Evolutionary conservation across 305 asterid genomes (phyloP), one percentile per base, ranked within the genome.

Genomic region (Salvia sclarea): DNA sequence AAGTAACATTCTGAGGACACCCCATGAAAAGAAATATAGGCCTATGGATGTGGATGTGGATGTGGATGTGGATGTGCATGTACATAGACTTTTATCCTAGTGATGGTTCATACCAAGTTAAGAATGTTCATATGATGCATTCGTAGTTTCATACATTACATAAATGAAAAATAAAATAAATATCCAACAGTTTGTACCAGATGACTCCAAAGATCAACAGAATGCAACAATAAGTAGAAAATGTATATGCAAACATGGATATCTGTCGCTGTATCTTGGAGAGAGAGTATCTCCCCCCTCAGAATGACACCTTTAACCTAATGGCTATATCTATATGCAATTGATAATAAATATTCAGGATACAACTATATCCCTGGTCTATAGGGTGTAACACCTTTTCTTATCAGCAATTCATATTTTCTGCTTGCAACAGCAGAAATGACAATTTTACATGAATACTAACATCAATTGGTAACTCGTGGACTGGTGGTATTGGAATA

Each of bases 241-340:
- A 48, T 48, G 55, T 45, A 8, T 16, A 48, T 25, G 58, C 16
- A n/a, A 8, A 21, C 40, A 22, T 41, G 38, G 18, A 16, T 61
- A 21, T 20, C 24, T 17, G 9, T 11, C 18, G 30, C 13, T 17
- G 47, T 57, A 14, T 14, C 20, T 25, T 20, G 3, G 64, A 25
- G 44, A 54, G 28, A 5, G n/a, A 13, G 21, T 5, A 18, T 50
- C 12, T 65, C 35, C 14, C 6, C 47, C 37, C 37, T 28, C 9
- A n/a, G 28, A 35, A 35, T 8, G 25, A 57, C n/a, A 18, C 33
- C 11, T 43, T 18, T 28, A 20, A 38, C 22, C 63, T 37, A 63
- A 45, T 41, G 53, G 65, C 57, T 67, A 57, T 55, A 69, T 70
- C 20, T 45, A 44, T 40, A 67, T 14, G 43, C 49, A 61, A 60